A percentile compares a stretch with the other conserved stretches of the same genome.
Conservation (phyloP, 2,329 filamentous ascomycete genomes). For the Colletotrichum australisinense region DNA sequence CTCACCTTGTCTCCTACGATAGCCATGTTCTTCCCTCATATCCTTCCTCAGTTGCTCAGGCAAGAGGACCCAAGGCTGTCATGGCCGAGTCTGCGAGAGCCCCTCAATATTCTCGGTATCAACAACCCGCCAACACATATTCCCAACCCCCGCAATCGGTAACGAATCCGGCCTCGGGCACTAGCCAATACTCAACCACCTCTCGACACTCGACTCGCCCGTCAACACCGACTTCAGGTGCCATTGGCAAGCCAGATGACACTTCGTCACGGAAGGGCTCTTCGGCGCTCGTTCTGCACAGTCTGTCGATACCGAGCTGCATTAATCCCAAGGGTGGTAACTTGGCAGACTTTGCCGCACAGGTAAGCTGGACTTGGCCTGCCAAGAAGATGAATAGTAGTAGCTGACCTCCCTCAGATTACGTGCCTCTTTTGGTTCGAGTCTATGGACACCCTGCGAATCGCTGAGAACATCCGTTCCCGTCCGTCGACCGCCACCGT, state of each 20-base stretch:
- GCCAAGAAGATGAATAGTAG: constrained; percentile 17
- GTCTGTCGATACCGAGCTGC: constrained; percentile 78
- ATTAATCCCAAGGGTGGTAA: constrained; percentile 82
- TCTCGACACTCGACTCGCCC: constrained; percentile 49
- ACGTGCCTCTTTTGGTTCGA: constrained; percentile 99
- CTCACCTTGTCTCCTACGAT: constrained; percentile 59
- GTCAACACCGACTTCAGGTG: constrained; percentile 50
- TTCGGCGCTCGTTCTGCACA: constrained; percentile 64
- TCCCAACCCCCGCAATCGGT: constrained; percentile 32
- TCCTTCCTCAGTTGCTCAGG: constrained; percentile 47
- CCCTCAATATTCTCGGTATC: constrained; percentile 46
- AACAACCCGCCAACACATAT: constrained; percentile 37
- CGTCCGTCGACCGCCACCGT: constrained; percentile 52
- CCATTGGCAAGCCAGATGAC: constrained; percentile 43
- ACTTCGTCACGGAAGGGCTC: constrained; percentile 51
- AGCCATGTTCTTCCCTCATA: constrained; percentile 57
- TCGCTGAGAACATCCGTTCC: constrained; percentile 72
- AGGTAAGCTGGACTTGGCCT: constrained; percentile 63
- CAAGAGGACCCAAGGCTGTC: constrained; percentile 44
- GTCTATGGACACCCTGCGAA: constrained; percentile 80
- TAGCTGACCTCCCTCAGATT: constrained; percentile 66
- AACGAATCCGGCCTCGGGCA: constrained; percentile 33
- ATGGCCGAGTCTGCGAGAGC: constrained; percentile 47
- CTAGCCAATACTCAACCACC: constrained; percentile 37
- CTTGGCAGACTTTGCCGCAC: constrained; percentile 84